A percentile compares a stretch with the other conserved stretches of the same genome.
Evolutionary conservation across 177 flowering plant species (phyloP).

Genomic region (Vitis hybrid): DNA sequence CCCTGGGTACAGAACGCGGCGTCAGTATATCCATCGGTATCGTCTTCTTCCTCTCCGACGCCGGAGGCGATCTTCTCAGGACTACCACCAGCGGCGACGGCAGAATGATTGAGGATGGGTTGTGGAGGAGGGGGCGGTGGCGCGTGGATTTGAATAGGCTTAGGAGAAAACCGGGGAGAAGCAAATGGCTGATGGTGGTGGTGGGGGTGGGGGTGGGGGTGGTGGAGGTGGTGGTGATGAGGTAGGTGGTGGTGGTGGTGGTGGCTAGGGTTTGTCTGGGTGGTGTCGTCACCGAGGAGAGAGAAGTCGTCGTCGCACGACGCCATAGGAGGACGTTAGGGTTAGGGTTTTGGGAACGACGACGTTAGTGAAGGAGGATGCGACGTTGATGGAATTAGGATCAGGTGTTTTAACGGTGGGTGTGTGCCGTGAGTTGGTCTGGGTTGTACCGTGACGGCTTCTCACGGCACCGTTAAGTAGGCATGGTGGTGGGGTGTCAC

Average conservation of each 20-base stretch:
- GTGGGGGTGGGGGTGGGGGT: conserved; percentile 5
- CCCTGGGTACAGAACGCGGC: conserved; percentile 21
- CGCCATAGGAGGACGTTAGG: conserved; percentile 50
- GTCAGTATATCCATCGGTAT: conserved; percentile 20
- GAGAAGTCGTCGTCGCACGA: conserved; percentile 67
- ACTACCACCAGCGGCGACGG: not conserved
- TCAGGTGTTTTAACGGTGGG: conserved; percentile 32
- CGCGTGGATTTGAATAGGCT: conserved; percentile 24
- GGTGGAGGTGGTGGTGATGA: conserved; percentile 21
- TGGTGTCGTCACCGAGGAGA: conserved; percentile 43
- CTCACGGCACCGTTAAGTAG: conserved; percentile 52
- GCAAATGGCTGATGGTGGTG: conserved; percentile 27
- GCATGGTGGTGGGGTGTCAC: not conserved
- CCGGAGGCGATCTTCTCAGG: conserved; percentile 8
- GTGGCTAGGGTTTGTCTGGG: conserved; percentile 27
- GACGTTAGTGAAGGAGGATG: conserved; percentile 34
- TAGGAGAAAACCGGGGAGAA: conserved; percentile 18
- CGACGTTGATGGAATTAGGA: conserved; percentile 2
- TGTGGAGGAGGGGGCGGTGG: conserved; percentile 16
- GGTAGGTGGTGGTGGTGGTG: conserved; percentile 15
- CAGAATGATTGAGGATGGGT: not conserved
- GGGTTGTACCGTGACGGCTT: conserved; percentile 38
- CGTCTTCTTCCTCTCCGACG: conserved; percentile 22
- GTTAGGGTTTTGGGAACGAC: conserved; percentile 35
- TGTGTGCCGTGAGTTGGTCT: conserved; percentile 20